Conservation (phyloP, 2,329 filamentous ascomycete species). For the Eurotiales sp. region DNA sequence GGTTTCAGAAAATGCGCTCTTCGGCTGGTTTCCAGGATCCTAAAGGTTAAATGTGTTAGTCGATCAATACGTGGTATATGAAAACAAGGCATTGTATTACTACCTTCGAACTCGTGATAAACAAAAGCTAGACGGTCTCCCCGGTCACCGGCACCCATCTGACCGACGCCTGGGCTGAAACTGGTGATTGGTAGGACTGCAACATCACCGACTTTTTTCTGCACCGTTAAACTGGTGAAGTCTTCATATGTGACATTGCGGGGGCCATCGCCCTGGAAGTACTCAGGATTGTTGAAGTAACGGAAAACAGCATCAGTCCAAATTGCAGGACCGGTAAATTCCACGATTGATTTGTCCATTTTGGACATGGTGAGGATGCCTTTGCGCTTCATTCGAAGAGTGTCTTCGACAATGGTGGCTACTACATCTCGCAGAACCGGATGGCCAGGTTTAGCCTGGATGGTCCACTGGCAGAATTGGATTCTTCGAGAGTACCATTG, state of each 20-base stretch:
- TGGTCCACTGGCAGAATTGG: constrained; percentile 99
- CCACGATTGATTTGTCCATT: constrained; percentile 72
- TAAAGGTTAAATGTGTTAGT: constrained; percentile 13
- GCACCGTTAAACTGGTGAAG: constrained; percentile 79
- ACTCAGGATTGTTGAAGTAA: constrained; percentile 88
- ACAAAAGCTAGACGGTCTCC: constrained; percentile 97
- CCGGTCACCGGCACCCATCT: constrained; percentile 84
- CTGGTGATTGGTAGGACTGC: constrained; percentile 92
- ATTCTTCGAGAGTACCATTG: constrained; percentile 95
- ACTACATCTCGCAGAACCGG: constrained; percentile 87
- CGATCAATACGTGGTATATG: neutral
- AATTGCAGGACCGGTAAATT: constrained; percentile 88
- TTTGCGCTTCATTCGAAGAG: constrained; percentile 66
- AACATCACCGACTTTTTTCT: constrained; percentile 89
- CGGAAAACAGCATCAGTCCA: constrained; percentile 93
- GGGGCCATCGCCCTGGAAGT: constrained; percentile 61
- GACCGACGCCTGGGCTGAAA: constrained; percentile 89
- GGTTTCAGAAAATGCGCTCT: constrained; percentile 5
- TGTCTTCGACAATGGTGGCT: constrained; percentile 76
- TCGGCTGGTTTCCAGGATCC: constrained; percentile 37
- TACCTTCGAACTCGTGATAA: constrained; percentile 93
- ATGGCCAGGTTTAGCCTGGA: constrained; percentile 91
- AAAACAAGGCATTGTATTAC: neutral
- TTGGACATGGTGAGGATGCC: constrained; percentile 62
- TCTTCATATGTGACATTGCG: constrained; percentile 76